Evolutionary conservation across 768 basidiomycete species (phyloP), one percentile per base, ranked within the genome.

Genomic region (Russula brevipes): DNA sequence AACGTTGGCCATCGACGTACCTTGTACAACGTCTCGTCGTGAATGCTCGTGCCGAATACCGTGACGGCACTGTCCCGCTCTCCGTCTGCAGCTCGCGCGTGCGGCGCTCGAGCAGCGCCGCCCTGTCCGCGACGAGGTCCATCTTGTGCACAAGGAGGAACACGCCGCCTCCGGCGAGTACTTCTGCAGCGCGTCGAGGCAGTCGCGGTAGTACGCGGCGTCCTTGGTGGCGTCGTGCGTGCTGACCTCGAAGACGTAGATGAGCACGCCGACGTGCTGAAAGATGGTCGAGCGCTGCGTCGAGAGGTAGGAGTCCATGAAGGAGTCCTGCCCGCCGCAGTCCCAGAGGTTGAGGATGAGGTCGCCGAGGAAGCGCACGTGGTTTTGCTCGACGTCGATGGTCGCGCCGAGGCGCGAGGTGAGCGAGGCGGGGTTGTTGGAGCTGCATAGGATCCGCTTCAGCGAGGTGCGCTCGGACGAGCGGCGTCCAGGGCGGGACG

Each of bases 221-320:
- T 98, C 97, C 74, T 90, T 90, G 53, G 76, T 73, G 80, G 86
- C 86, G 71, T 95, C 93, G 45, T 86, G 83, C 46, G 88, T 85
- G 69, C 94, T 94, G 59, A 94, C 88, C 73, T 98, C 97, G 67
- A 99, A 98, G 11, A 99, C 97, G 76, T 99, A 99, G 70, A 99
- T 98, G 76, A 98, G 84, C 61, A 98, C 92, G 33, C 92, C 94
- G 60, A 98, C 97, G 71, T 98, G 91, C 70, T 90, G 86, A 78
- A 99, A 99, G 68, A 98, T 96, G 39, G 89, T 94, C n/a, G 87
- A 81, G 64, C 92, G 88, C 72, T 98, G 94, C 0, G 88, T 84
- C 41, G 88, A 87, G 61, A 99, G 88, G 76, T 98, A 98, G 35
- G 90, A 89, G 75, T 98, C 95, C 87, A 98, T 94, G 80, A 97